A percentile compares a stretch with the other conserved stretches of the same genome.
Evolutionary conservation across 2,329 filamentous ascomycete species (phyloP).

Genomic region (Emergomyces pasteurianus): DNA sequence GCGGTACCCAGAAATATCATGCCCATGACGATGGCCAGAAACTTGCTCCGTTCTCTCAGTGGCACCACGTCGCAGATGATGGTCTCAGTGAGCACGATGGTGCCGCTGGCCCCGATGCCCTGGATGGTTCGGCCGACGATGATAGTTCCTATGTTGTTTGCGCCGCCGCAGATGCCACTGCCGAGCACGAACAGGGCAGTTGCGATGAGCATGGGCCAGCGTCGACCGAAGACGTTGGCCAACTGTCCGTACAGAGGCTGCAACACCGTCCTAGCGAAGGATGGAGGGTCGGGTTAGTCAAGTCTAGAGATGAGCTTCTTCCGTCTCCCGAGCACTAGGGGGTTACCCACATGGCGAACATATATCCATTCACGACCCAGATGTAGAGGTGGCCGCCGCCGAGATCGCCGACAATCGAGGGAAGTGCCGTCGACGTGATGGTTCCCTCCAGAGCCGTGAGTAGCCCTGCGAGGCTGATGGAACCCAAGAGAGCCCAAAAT

Average conservation of each 20-base stretch:
- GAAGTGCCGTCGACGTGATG: constrained; percentile 29
- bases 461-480: constrained; percentile 8
- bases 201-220: constrained; percentile 27
- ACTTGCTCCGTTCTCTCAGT: constrained; percentile 36
- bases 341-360: constrained; percentile 12
- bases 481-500: background rate
- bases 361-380: constrained; percentile 22
- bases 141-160: constrained; percentile 32
- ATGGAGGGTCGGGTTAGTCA: background rate
- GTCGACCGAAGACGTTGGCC: constrained; percentile 40
- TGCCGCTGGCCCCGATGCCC: constrained; percentile 38
- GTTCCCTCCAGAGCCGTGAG: constrained; percentile 26
- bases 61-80: constrained; percentile 42
- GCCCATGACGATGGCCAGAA: constrained; percentile 26
- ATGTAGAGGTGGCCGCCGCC: constrained; percentile 20
- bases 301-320: background rate
- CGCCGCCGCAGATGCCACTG: constrained; percentile 40
- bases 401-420: constrained; percentile 23
- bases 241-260: constrained; percentile 42
- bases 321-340: background rate
- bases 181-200: constrained; percentile 39
- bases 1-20: constrained; percentile 33
- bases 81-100: constrained; percentile 34
- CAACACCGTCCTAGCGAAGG: constrained; percentile 13
- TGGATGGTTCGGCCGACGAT: constrained; percentile 44